Percentiles rank a stretch among this genome's conserved stretches.
phyloP scores from a whole-genome alignment of 129 eudicot species.

The Heracleum sosnowskyi region DNA sequence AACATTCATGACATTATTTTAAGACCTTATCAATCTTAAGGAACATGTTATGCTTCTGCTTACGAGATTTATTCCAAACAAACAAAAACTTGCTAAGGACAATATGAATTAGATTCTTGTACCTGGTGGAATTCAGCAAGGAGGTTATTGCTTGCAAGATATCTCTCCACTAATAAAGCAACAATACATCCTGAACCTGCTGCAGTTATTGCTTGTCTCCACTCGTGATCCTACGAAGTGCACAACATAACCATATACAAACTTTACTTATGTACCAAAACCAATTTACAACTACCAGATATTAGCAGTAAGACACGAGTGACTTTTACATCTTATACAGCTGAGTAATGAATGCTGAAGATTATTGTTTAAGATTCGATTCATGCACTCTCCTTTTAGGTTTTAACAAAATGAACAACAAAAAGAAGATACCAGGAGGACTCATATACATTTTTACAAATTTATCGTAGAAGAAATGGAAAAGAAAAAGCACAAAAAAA shows the following conservation, averaged over 20 bases:
- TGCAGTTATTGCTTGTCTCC: constrained; percentile 98
- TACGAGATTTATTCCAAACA: background rate
- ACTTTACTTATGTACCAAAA: background rate
- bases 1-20: background rate
- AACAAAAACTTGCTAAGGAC: background rate
- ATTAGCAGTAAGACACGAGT: background rate
- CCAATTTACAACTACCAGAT: background rate
- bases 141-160: constrained; percentile 71
- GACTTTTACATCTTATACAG: background rate
- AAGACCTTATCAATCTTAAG: background rate
- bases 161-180: constrained; percentile 94
- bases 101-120: constrained; percentile 1
- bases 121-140: constrained; percentile 98
- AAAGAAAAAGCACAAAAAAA: background rate
- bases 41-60: background rate
- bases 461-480: background rate
- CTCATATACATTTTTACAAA: background rate
- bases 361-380: background rate
- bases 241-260: background rate
- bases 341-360: background rate
- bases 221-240: constrained; percentile 90
- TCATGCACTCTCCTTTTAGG: background rate
- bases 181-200: constrained; percentile 99
- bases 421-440: background rate
- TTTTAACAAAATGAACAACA: background rate